Base-by-base conservation (phyloP, 2,329 filamentous ascomycete genomes). In the Xylaria sp. region DNA sequence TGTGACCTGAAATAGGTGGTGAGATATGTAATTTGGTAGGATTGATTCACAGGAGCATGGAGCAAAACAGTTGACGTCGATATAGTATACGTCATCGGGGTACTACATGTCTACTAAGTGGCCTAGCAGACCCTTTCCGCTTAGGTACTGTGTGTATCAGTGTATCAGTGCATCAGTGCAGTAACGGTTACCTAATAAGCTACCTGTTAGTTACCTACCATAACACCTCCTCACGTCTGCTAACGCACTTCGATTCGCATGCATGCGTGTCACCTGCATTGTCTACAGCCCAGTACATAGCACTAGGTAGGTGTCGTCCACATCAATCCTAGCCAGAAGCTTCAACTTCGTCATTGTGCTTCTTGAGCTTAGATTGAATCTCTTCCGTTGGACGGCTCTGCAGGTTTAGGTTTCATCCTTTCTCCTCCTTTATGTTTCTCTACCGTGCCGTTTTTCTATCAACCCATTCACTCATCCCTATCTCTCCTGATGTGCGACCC, bases 271-370 rank as follows among this genome's bases (percentile, higher is more conserved):
- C 50, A 56, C 60, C 51, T 56, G 60, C 60, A 42, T 51, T 4
- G n/a, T 56, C 59, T 20, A 50, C n/a, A n/a, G n/a, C n/a, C n/a
- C n/a, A n/a, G n/a, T n/a, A n/a, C n/a, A n/a, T n/a, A n/a, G n/a
- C n/a, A n/a, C n/a, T n/a, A n/a, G n/a, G n/a, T n/a, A n/a, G n/a
- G n/a, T 10, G 7, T n/a, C 42, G n/a, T 42, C 20, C 45, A 31
- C 31, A 5, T 5, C 22, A 17, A 42, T 22, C 22, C 39, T 31
- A 13, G 22, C n/a, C n/a, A 31, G 25, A 39, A 66, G 62, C 58
- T 64, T 63, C 61, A 63, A 69, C 54, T 59, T 63, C 68, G 68
- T 70, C 68, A 70, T 70, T 63, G 68, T 70, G 65, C 68, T 65
- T 69, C 60, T 49, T 38, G 36, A 25, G 10, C 61, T 33, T 49